Percentiles rank a stretch among this genome's conserved stretches.
Evolutionary conservation across 2,329 filamentous ascomycete genomes (phyloP).

Genomic region (Colletotrichum euphorbiae): DNA sequence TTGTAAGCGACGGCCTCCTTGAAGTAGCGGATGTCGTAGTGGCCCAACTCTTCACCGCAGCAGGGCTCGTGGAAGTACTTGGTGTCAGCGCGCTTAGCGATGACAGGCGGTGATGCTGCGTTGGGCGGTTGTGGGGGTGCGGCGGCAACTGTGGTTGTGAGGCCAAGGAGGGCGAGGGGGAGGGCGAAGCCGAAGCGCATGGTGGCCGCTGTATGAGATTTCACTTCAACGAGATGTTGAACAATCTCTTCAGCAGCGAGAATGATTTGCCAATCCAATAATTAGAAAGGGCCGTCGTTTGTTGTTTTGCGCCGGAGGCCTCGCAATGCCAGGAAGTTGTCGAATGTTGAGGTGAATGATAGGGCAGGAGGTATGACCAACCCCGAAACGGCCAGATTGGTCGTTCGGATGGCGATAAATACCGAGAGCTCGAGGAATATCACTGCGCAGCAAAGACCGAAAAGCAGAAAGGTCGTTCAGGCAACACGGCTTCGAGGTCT

Average conservation of each 20-base stretch:
- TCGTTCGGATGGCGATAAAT: background rate
- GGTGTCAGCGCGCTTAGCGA: constrained; percentile 33
- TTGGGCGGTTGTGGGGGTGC: constrained; percentile 25
- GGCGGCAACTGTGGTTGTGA: constrained; percentile 20
- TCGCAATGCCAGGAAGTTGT: constrained; percentile 16
- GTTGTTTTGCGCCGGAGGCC: constrained; percentile 1
- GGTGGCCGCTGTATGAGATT: background rate
- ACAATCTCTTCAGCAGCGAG: background rate
- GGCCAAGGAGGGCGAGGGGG: constrained; percentile 23
- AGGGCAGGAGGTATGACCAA: background rate
- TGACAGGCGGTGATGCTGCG: constrained; percentile 1
- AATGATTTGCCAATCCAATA: background rate
- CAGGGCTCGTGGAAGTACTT: constrained; percentile 79
- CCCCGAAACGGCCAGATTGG: background rate
- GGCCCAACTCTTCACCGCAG: constrained; percentile 68
- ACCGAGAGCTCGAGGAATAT: constrained; percentile 8
- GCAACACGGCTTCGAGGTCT: constrained; percentile 8
- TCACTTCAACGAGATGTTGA: background rate
- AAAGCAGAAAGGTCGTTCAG: background rate
- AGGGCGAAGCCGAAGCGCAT: constrained; percentile 31
- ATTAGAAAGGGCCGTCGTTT: background rate
- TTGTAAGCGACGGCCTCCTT: constrained; percentile 71
- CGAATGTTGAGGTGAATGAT: too few relatives aligned
- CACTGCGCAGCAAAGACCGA: constrained; percentile 19
- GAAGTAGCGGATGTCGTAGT: constrained; percentile 83